Percentiles rank a stretch among this genome's conserved stretches.
Conservation (phyloP, 2,329 filamentous ascomycete species). For the Fusarium buharicum region DNA sequence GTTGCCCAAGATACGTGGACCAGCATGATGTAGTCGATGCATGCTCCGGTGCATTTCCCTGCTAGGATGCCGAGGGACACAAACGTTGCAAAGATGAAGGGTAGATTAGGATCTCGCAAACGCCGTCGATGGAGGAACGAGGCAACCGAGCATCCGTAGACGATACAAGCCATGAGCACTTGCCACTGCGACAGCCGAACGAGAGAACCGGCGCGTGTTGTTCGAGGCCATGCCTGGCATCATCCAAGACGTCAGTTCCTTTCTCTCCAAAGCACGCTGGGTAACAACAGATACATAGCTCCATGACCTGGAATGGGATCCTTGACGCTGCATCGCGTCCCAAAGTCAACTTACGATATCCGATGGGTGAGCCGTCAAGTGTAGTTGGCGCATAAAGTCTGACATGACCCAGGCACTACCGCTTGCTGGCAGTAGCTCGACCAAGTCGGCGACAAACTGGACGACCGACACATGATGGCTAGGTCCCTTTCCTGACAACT, state of each 20-base stretch:
- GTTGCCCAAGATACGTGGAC: conserved; percentile 43
- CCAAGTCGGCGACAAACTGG: conserved; percentile 24
- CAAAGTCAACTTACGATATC: conserved; percentile 32
- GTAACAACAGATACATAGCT: neutral
- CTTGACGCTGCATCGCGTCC: neutral
- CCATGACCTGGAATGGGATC: neutral
- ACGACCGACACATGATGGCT: conserved; percentile 26
- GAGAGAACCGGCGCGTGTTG: conserved; percentile 20
- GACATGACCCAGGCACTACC: conserved; percentile 40
- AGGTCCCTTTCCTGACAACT: conserved; percentile 10
- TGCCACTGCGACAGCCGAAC: conserved; percentile 35
- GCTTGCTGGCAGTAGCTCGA: conserved; percentile 38
- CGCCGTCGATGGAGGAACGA: conserved; percentile 41
- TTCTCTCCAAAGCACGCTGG: conserved; percentile 8
- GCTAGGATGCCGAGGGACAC: conserved; percentile 29
- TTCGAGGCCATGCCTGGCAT: conserved; percentile 30
- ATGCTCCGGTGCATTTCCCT: conserved; percentile 35
- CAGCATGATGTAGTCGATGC: conserved; percentile 37
- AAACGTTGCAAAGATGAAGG: conserved; percentile 35
- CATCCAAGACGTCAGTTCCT: conserved; percentile 32
- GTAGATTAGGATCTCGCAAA: conserved; percentile 28
- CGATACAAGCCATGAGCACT: conserved; percentile 37
- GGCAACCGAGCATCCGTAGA: conserved; percentile 41
- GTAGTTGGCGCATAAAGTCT: conserved; percentile 33
- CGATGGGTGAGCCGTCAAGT: conserved; percentile 16